Base-by-base conservation (phyloP, 177 flowering plant genomes). In the Viscum album region DNA sequence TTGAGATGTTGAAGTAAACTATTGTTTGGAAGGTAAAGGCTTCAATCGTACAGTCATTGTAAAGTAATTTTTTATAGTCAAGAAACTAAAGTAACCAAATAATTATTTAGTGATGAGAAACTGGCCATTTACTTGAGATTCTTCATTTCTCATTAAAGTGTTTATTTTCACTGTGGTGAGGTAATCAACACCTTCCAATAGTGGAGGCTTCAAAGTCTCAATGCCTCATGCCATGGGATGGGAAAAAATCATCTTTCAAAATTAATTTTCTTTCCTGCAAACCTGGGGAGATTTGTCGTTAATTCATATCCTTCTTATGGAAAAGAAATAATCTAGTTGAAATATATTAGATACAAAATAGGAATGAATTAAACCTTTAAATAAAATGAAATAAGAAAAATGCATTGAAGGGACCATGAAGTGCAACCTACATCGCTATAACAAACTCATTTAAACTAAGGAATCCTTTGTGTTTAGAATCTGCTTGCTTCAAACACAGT, bases 231-330 rank as follows among this genome's bases (percentile, higher is more conserved):
- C n/a, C n/a, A n/a, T n/a, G n/a, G n/a, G n/a, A n/a, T n/a, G n/a
- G n/a, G n/a, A n/a, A n/a, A n/a, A n/a, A n/a, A n/a, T n/a, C n/a
- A n/a, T n/a, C n/a, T n/a, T n/a, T n/a, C n/a, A n/a, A n/a, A 47
- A 30, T 32, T 36, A 39, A n/a, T 8, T n/a, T 59, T 2, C 77
- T 62, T 72, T 85, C 98, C 82, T 77, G 75, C 80, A 64, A 82
- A 64, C 30, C 69, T 77, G n/a, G 89, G 77, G 63, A 88, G 69
- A 68, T 83, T 90, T 41, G 74, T 78, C 47, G 83, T 83, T 66
- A 91, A 66, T 70, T 81, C 85, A 73, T 78, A 77, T 66, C 98
- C 98, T 56, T 78, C 81, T 88, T 94, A 97, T 47, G 92, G 97
- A 73, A 88, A 71, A 36, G 98, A 82, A 72, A 94, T 78, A 64